Evolutionary conservation across 169 alveolate genomes (phyloP), one percentile per base, ranked within the genome.

Genomic region (Ichthyophthirius multifiliis): DNA sequence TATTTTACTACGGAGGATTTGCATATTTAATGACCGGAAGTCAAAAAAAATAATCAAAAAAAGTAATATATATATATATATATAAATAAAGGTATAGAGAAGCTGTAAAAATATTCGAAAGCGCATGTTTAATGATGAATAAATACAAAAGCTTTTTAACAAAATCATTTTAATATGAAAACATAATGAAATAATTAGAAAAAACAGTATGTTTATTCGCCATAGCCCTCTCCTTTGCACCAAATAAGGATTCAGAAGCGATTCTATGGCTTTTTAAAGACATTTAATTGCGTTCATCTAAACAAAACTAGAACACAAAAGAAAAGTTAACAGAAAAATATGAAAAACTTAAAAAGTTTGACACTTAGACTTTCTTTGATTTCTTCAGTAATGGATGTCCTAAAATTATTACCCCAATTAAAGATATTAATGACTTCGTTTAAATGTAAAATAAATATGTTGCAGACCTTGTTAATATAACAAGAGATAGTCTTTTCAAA

Each of bases 41-140:
- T 67, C 35, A 67, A 65, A 62, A 62, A 12, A 67, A 35, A 27
- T 3, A 47, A 20, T 47, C 31, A 27, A 27, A 0, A 4, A 20
- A 12, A 46, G 23, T 18, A 1, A 45, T 18, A 9, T 45, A 7
- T 2, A 3, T 9, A 1, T 7, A 45, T 45, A 18, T 45, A 4
- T 27, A 3, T 20, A 16, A 13, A 37, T 16, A 13, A 67, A 62
- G 46, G 41, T 67, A 67, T 23, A 67, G 27, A 18, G 55, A 67
- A 67, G 77, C 77, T 20, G 77, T 67, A 18, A 67, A 67, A 12
- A 30, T 67, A 18, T 67, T 67, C 18, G 43, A 67, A 67, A 16
- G 64, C 30, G 32, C 41, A 18, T 35, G 43, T 23, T 44, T 67
- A 6, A 34, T 67, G 39, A 34, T 67, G 39, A 37, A 34, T n/a